Conservation (phyloP, 2,329 filamentous ascomycete genomes). For the Colletotrichum acutatum region DNA sequence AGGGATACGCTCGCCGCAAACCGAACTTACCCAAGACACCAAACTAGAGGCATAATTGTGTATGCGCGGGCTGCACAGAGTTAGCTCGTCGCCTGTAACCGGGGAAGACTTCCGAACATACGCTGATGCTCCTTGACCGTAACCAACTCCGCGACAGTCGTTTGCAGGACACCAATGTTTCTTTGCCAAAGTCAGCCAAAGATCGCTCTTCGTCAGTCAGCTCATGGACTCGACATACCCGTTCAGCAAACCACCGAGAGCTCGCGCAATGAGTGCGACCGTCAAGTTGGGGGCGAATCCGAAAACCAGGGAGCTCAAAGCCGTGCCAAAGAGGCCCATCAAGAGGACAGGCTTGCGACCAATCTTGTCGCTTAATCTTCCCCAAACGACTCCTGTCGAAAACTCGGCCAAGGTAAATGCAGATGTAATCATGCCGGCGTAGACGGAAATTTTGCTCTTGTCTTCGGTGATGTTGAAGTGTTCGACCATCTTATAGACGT, state of each 20-base stretch:
- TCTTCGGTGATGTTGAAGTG: slow-evolving; percentile 88
- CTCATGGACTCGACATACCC: slow-evolving; percentile 70
- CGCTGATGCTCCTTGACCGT: slow-evolving; percentile 94
- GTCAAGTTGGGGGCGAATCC: slow-evolving; percentile 87
- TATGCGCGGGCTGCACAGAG: slow-evolving; percentile 80
- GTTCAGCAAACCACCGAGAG: slow-evolving; percentile 90
- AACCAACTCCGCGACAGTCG: slow-evolving; percentile 92
- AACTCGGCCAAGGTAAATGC: slow-evolving; percentile 97
- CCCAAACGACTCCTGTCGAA: slow-evolving; percentile 92
- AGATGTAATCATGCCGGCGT: slow-evolving; percentile 95
- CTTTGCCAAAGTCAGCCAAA: slow-evolving; percentile 53
- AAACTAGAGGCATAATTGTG: slow-evolving; percentile 97
- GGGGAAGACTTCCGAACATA: slow-evolving; percentile 54
- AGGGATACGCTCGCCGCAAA: not conserved
- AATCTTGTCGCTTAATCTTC: slow-evolving; percentile 88
- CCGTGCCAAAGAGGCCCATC: slow-evolving; percentile 89
- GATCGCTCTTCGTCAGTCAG: not conserved
- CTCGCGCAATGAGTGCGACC: slow-evolving; percentile 86
- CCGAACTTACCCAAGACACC: slow-evolving; percentile 85
- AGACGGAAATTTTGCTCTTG: slow-evolving; percentile 84
- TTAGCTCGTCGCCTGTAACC: slow-evolving; percentile 40
- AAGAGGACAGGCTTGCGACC: slow-evolving; percentile 93
- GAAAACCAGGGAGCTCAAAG: slow-evolving; percentile 91
- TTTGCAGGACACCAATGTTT: slow-evolving; percentile 95
- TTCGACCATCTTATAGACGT: slow-evolving; percentile 97